Base-by-base conservation (phyloP, 768 basidiomycete genomes). In the Cystoderma amianthinum region DNA sequence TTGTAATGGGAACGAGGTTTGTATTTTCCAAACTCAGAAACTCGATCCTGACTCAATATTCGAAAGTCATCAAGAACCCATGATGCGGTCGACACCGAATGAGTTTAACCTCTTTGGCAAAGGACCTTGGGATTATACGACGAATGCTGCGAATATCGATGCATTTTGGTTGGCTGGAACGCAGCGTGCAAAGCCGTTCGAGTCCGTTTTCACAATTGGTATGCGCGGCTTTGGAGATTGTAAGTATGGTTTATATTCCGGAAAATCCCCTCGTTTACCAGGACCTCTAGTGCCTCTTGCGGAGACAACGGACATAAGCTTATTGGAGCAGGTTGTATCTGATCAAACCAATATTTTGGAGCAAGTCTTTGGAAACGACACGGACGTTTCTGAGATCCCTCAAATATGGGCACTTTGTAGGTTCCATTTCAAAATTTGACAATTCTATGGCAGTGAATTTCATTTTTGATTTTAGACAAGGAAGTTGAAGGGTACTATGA, bases 401-500 rank as follows among this genome's bases (percentile, higher is more conserved):
- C 83, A 87, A 51, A 64, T 81, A 30, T 84, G 80, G 83, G 62
- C 69, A 16, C 61, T 81, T 4, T 80, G 75, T 76, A 45, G 21
- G 67, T 57, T n/a, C 15, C n/a, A n/a, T n/a, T n/a, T n/a, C n/a
- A n/a, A n/a, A n/a, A n/a, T n/a, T n/a, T n/a, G n/a, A n/a, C n/a
- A n/a, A n/a, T n/a, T n/a, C n/a, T n/a, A n/a, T n/a, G n/a, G n/a
- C n/a, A n/a, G n/a, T n/a, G n/a, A n/a, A n/a, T n/a, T n/a, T n/a
- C n/a, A n/a, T n/a, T n/a, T n/a, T n/a, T 3, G 16, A 23, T 23
- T 37, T 5, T 42, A 71, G 69, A 72, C 48, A 69, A 71, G 54
- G 82, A 85, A 49, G 84, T 85, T 5, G 71, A 80, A 51, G 78
- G 73, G 0, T 82, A 80, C 52, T 84, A 79, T 48, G 75, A 80